Conservation (phyloP, 2,329 filamentous ascomycete genomes). For the Hypocreales sp. region DNA sequence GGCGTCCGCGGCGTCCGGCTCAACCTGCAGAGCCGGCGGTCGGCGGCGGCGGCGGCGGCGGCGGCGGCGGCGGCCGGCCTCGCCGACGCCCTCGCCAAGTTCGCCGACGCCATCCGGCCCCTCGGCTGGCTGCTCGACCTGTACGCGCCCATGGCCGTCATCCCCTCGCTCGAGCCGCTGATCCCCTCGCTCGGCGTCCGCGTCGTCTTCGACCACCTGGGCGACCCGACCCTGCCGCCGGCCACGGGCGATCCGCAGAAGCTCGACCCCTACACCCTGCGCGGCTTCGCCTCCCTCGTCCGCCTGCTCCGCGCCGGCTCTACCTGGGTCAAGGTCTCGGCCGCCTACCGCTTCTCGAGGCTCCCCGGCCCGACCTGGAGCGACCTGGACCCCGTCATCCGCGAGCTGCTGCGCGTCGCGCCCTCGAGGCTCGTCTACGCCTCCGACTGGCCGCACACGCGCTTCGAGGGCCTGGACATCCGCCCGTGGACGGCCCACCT, state of each 20-base stretch:
- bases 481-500: conserved; percentile 9
- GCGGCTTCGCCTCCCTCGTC: conserved; percentile 7
- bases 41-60: neutral
- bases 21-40: neutral
- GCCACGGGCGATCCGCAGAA: neutral
- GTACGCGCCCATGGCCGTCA: conserved; percentile 1
- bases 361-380: conserved; percentile 19
- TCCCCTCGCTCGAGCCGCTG: neutral
- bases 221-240: neutral
- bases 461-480: conserved; percentile 41
- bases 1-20: conserved; percentile 1
- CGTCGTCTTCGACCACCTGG: conserved; percentile 2
- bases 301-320: conserved; percentile 27
- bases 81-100: neutral
- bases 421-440: conserved; percentile 35
- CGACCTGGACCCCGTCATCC: conserved; percentile 30
- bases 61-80: neutral
- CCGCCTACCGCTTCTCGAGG: conserved; percentile 36
- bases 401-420: conserved; percentile 29
- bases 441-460: conserved; percentile 50
- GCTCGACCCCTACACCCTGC: conserved; percentile 8
- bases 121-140: conserved; percentile 2
- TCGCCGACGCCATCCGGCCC: conserved; percentile 1
- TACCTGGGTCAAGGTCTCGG: conserved; percentile 43
- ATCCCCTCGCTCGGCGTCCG: neutral